Evolutionary conservation across 805 yeast genomes (phyloP).

Genomic region (Kodamaea restingae): DNA sequence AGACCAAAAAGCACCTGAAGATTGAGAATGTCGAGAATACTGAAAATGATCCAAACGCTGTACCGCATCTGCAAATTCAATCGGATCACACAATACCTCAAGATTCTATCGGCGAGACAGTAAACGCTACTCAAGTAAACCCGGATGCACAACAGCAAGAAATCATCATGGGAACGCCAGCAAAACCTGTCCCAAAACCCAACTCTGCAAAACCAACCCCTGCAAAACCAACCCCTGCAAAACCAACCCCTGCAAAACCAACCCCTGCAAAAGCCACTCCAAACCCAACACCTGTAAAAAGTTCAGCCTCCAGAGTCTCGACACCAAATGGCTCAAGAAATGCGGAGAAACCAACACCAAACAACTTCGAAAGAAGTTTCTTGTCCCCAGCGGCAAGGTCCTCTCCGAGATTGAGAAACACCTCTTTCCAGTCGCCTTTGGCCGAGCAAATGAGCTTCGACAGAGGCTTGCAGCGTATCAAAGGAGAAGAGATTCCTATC

Average conservation of each 20-base stretch:
- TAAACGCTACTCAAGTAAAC: background rate
- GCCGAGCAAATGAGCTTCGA: constrained; percentile 21
- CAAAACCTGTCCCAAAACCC: background rate
- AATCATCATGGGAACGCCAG: too few relatives aligned
- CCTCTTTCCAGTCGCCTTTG: background rate
- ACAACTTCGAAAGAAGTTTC: background rate
- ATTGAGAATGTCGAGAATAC: background rate
- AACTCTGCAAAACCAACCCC: background rate
- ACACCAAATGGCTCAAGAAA: background rate
- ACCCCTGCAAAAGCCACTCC: background rate
- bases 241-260: background rate
- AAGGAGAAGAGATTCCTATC: constrained; percentile 9
- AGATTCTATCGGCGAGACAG: background rate
- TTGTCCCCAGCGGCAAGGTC: background rate
- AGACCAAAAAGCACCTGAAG: background rate
- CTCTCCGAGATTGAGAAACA: background rate
- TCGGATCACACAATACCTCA: too few relatives aligned
- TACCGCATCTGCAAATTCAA: too few relatives aligned
- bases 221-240: background rate
- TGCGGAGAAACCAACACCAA: too few relatives aligned
- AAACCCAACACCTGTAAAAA: background rate
- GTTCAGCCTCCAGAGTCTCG: too few relatives aligned
- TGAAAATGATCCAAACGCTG: background rate
- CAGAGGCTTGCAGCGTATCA: constrained; percentile 16
- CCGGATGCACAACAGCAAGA: too few relatives aligned